A percentile compares a stretch with the other conserved stretches of the same genome.
Evolutionary conservation across 805 yeast species (phyloP).

Genomic region (Metschnikowia peoriensis): DNA sequence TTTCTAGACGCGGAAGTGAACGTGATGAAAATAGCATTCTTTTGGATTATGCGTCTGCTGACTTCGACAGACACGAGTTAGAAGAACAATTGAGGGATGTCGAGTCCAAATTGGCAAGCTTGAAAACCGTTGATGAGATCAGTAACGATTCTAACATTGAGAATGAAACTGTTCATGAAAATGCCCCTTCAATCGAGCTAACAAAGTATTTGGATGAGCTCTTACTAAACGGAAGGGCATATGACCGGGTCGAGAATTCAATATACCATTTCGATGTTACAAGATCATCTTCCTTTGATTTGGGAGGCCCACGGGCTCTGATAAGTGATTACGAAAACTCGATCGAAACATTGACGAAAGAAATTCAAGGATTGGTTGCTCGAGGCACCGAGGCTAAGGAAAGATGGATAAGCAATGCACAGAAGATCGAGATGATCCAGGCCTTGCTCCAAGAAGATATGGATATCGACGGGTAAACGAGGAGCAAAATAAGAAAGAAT

Average conservation of each 20-base stretch:
- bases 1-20: conserved; percentile 5
- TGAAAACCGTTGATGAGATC: conserved; percentile 18
- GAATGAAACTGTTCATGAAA: background rate
- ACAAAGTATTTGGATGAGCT: conserved; percentile 21
- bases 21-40: conserved; percentile 4
- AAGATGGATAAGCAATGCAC: conserved; percentile 36
- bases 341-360: conserved; percentile 23
- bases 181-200: conserved; percentile 15
- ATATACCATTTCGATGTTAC: conserved; percentile 26
- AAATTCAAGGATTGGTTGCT: conserved; percentile 29
- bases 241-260: conserved; percentile 20
- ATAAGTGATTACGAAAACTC: conserved; percentile 33
- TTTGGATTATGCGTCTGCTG: conserved; percentile 5
- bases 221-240: conserved; percentile 21
- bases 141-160: conserved; percentile 2
- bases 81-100: conserved; percentile 20
- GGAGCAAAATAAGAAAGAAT: background rate
- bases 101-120: conserved; percentile 15
- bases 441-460: conserved; percentile 19
- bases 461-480: conserved; percentile 8
- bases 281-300: conserved; percentile 21
- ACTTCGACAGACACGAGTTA: conserved; percentile 23
- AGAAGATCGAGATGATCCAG: conserved; percentile 28
- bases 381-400: conserved; percentile 33
- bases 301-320: conserved; percentile 17